Evolutionary conservation across 2,329 filamentous ascomycete species (phyloP).

Genomic region (Pestalotiopsis fici): DNA sequence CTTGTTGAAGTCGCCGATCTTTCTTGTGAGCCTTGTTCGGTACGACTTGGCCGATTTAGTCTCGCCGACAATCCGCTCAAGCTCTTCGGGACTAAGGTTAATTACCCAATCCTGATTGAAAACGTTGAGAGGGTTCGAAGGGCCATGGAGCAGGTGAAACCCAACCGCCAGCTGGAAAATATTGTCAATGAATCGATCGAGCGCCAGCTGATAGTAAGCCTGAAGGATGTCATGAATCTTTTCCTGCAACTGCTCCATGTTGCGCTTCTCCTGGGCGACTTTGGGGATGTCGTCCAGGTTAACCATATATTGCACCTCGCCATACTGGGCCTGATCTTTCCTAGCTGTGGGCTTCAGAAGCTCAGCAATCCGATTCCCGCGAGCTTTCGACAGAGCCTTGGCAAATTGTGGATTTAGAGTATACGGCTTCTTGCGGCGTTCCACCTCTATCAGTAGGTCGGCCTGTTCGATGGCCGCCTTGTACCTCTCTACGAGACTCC

Average conservation of each 20-base stretch:
- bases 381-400: not conserved
- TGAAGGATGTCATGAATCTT: constrained; percentile 31
- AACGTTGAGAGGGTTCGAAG: constrained; percentile 24
- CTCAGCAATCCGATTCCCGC: not conserved
- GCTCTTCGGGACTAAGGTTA: constrained; percentile 17
- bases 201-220: constrained; percentile 33
- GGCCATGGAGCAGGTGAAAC: constrained; percentile 25
- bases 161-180: constrained; percentile 31
- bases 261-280: constrained; percentile 18
- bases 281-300: constrained; percentile 3
- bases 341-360: constrained; percentile 10
- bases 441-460: constrained; percentile 24
- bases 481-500: constrained; percentile 23
- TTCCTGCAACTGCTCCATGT: constrained; percentile 20
- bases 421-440: constrained; percentile 27
- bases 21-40: constrained; percentile 20
- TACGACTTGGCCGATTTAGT: constrained; percentile 16
- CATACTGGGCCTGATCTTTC: constrained; percentile 9
- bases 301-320: not conserved
- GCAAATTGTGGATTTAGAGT: constrained; percentile 30
- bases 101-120: constrained; percentile 33
- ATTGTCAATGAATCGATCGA: constrained; percentile 35
- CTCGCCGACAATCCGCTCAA: constrained; percentile 28
- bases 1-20: constrained; percentile 23
- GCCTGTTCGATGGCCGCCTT: constrained; percentile 21